Percentiles rank a stretch among this genome's conserved stretches.
These are phyloP conservation scores for Bonia amplexicaulis DNA, from an alignment of 176 grass and related monocot genomes.

Conservation along the genomic window DNA sequence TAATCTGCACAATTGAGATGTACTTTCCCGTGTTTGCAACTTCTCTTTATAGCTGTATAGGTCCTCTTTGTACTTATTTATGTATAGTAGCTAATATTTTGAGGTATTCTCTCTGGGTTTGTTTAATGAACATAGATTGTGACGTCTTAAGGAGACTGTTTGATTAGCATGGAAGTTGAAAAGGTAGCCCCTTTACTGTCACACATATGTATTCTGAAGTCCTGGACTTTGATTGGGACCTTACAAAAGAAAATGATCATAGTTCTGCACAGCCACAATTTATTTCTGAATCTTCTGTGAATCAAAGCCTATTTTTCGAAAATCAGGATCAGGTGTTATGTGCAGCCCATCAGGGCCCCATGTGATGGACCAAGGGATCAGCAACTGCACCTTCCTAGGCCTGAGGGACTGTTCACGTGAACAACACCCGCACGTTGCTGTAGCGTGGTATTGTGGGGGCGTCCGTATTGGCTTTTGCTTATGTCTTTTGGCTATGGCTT, in stretches of 20 bases:
- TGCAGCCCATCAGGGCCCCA: too few relatives aligned
- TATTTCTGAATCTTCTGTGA: constrained; percentile 7
- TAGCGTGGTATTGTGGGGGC: too few relatives aligned
- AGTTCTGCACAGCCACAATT: not conserved
- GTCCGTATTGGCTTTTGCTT: too few relatives aligned
- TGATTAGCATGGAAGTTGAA: not conserved
- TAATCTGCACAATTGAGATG: not conserved
- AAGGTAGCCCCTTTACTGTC: not conserved
- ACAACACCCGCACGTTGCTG: too few relatives aligned
- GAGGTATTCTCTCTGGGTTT: not conserved
- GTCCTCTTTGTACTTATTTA: not conserved
- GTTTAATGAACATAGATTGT: not conserved
- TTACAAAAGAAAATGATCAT: not conserved
- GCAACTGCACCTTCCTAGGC: too few relatives aligned
- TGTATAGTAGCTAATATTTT: not conserved
- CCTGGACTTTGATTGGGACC: not conserved
- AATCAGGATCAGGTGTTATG: not conserved
- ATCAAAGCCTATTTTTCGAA: not conserved
- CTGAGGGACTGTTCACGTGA: too few relatives aligned
- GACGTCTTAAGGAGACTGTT: not conserved
- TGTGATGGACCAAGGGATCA: too few relatives aligned
- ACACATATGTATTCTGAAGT: not conserved
- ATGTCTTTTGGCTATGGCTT: too few relatives aligned
- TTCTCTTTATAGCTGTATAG: not conserved
- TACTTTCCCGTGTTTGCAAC: not conserved